These are phyloP conservation scores for Penicillium sp. DNA, from an alignment of 2,329 filamentous ascomycete genomes.

Conservation along the genomic window DNA sequence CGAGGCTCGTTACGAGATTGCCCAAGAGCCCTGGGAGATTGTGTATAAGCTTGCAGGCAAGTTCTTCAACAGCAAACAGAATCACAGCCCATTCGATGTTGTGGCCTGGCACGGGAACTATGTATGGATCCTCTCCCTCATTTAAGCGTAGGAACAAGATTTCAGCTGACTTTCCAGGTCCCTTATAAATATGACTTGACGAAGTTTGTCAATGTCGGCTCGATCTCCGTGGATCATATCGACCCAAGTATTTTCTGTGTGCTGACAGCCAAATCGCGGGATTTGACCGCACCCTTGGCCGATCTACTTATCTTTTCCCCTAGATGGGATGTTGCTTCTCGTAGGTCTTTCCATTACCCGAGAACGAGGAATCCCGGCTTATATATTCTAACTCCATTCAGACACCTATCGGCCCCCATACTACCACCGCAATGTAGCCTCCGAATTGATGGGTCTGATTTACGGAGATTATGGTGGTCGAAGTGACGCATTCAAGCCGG, in stretches of 20 bases:
- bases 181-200: slow-evolving; percentile 45
- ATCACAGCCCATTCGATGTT: slow-evolving; percentile 68
- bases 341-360: slow-evolving; percentile 17
- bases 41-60: slow-evolving; percentile 62
- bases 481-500: slow-evolving; percentile 34
- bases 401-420: slow-evolving; percentile 44
- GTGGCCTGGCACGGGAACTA: slow-evolving; percentile 72
- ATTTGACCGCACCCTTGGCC: slow-evolving; percentile 33
- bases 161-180: slow-evolving; percentile 17
- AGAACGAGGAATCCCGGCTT: neutral
- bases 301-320: slow-evolving; percentile 43
- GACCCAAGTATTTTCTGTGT: slow-evolving; percentile 44
- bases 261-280: slow-evolving; percentile 40
- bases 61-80: slow-evolving; percentile 60
- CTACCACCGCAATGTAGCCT: slow-evolving; percentile 43
- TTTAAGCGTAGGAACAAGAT: neutral
- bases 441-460: slow-evolving; percentile 40
- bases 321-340: slow-evolving; percentile 40
- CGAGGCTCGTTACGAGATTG: slow-evolving; percentile 56
- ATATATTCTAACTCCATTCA: neutral
- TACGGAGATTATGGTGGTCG: slow-evolving; percentile 37
- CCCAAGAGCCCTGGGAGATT: slow-evolving; percentile 58
- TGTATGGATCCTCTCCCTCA: slow-evolving; percentile 17
- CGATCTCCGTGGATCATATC: slow-evolving; percentile 41
- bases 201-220: slow-evolving; percentile 42